These are phyloP conservation scores for Cyclocybe aegerita DNA, from an alignment of 768 basidiomycete species.

Conservation along the genomic window DNA sequence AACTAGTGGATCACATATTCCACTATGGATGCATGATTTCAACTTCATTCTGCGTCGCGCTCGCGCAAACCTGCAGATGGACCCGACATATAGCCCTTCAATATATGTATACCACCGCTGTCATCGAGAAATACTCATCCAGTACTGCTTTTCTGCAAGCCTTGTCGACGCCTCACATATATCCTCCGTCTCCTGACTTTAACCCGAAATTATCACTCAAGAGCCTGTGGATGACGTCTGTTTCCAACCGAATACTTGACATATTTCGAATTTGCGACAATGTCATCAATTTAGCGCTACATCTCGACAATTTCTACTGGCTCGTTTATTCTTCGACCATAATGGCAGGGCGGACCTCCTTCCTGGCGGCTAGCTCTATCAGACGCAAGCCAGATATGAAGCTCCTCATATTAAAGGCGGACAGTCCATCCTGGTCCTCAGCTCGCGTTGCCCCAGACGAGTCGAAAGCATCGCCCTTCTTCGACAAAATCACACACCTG, in stretches of 20 bases:
- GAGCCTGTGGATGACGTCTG: constrained; percentile 18
- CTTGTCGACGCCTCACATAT: not conserved
- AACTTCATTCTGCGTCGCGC: constrained; percentile 12
- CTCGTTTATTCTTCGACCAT: constrained; percentile 12
- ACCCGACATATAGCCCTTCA: constrained; percentile 21
- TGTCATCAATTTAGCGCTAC: constrained; percentile 15
- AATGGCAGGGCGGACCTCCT: not conserved
- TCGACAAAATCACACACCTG: constrained; percentile 20
- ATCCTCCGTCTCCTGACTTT: not conserved
- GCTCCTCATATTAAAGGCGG: constrained; percentile 15
- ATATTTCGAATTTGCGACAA: constrained; percentile 18
- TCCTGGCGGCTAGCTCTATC: not conserved
- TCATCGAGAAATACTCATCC: constrained; percentile 10
- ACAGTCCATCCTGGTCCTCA: constrained; percentile 10
- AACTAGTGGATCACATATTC: constrained; percentile 20
- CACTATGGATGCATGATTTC: constrained; percentile 16
- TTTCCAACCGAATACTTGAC: constrained; percentile 13
- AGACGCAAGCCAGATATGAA: constrained; percentile 8
- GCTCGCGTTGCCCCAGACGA: not conserved
- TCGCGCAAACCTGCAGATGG: constrained; percentile 22
- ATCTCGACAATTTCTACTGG: constrained; percentile 19
- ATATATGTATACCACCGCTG: constrained; percentile 19
- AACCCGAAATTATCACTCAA: constrained; percentile 7
- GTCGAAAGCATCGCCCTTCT: constrained; percentile 12
- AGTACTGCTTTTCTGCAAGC: not conserved